Evolutionary conservation across 1,284 basidiomycete genomes (phyloP).

Genomic region (Inonotus obliquus): DNA sequence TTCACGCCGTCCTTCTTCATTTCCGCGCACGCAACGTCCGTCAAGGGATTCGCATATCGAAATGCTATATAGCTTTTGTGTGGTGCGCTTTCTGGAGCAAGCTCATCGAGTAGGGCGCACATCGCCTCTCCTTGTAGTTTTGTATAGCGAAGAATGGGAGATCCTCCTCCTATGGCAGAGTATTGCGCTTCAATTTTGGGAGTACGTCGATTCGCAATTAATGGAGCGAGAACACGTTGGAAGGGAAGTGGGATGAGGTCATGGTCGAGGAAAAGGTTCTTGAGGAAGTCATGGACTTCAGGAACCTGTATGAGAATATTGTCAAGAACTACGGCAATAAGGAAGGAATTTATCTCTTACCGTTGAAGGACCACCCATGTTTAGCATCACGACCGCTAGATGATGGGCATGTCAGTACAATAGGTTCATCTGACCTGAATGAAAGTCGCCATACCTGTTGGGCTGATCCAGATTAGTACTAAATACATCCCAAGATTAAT

Average conservation of each 20-base stretch:
- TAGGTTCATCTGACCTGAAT: background rate
- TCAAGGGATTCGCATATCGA: slow-evolving; percentile 89
- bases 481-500: slow-evolving; percentile 3
- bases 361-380: slow-evolving; percentile 97
- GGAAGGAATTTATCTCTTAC: slow-evolving; percentile 39
- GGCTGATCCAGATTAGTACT: slow-evolving; percentile 33
- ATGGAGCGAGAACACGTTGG: slow-evolving; percentile 82
- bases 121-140: slow-evolving; percentile 86
- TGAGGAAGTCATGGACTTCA: slow-evolving; percentile 89
- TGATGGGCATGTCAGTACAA: background rate
- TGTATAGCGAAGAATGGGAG: slow-evolving; percentile 95
- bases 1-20: slow-evolving; percentile 91
- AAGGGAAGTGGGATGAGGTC: slow-evolving; percentile 97
- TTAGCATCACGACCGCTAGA: slow-evolving; percentile 90
- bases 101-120: slow-evolving; percentile 88
- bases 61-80: slow-evolving; percentile 97
- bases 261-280: slow-evolving; percentile 89
- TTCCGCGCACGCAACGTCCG: slow-evolving; percentile 76
- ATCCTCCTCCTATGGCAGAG: slow-evolving; percentile 91
- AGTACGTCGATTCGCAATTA: slow-evolving; percentile 89
- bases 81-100: slow-evolving; percentile 88
- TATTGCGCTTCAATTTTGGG: slow-evolving; percentile 96
- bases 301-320: slow-evolving; percentile 48
- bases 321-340: slow-evolving; percentile 12
- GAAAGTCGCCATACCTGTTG: slow-evolving; percentile 50